Evolutionary conservation across 2,329 filamentous ascomycete species (phyloP), one percentile per base, ranked within the genome.

Genomic region (Arthrobotrys sinensis): DNA sequence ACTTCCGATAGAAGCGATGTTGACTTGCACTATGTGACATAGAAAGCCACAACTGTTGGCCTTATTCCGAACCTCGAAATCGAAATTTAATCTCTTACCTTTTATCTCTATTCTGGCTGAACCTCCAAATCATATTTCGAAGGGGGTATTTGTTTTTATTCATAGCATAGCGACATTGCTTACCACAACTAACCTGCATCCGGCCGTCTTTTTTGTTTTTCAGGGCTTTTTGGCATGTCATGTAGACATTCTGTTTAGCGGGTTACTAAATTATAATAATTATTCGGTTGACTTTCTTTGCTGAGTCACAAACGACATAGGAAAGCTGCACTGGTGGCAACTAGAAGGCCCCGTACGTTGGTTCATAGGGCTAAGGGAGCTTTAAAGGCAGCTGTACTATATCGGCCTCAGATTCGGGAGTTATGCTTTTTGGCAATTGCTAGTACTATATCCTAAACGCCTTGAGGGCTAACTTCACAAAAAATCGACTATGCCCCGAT

Each of bases 71-170:
- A 14, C 55, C 19, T 3, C 36, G 3, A 60, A 40, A 43, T 43
- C 12, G 4, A 60, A 60, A n/a, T 16, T 43, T 6, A 28, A 60
- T 24, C 12, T 60, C 19, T 60, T 43, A 28, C 4, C 16, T 36
- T 60, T 60, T 43, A 43, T 36, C 55, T 60, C 40, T 60, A 43
- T 60, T 28, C 55, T 60, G n/a, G 43, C 19, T 60, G 55, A 38
- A 40, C 55, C 55, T 60, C 55, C 55, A 60, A 28, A 28, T 60
- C 24, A 60, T 43, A 19, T 43, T 43, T 11, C 12, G 21, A 10
- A 12, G 55, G 36, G 11, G 36, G 34, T 43, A 60, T 60, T 8
- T 60, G 50, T 43, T 43, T 43, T 43, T 16, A 43, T 60, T 40
- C 55, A 60, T 60, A 43, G 4, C 19, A 43, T 28, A 28, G 19